Evolutionary conservation across 352 stramenopile species (phyloP).

Genomic region (Pythium dissimile): DNA sequence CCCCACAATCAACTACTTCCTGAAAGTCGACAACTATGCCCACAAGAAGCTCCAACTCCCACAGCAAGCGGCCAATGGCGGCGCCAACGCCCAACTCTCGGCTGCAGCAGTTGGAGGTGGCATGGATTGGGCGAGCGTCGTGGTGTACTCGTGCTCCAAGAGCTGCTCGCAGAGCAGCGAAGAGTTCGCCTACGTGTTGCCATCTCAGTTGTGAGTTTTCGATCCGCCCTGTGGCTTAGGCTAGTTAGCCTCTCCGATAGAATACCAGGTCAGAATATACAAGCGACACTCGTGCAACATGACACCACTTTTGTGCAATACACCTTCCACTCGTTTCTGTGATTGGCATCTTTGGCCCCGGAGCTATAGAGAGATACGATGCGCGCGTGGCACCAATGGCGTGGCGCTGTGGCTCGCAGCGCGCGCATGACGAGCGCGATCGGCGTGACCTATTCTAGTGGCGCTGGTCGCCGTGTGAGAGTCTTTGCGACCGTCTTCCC

Average conservation of each 20-base stretch:
- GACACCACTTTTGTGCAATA: background rate
- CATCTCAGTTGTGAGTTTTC: conserved; percentile 13
- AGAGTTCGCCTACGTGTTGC: conserved; percentile 70
- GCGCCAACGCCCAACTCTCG: background rate
- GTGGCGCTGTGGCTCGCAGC: background rate
- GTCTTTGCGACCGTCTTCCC: conserved; percentile 48
- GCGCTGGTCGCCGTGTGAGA: conserved; percentile 2
- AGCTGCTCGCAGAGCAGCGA: conserved; percentile 61
- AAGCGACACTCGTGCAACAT: conserved; percentile 9
- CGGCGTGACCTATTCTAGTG: background rate
- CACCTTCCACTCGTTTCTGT: conserved; percentile 21
- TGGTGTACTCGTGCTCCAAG: conserved; percentile 71
- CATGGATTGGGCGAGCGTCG: conserved; percentile 82
- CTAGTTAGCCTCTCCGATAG: too few species aligned
- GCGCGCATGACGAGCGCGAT: background rate
- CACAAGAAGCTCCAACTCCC: conserved; percentile 10
- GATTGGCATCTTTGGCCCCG: conserved; percentile 11
- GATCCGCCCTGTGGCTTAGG: too few species aligned
- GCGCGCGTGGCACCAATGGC: conserved; percentile 11
- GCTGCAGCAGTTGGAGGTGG: conserved; percentile 19
- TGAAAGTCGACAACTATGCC: conserved; percentile 75
- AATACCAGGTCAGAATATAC: conserved; percentile 4
- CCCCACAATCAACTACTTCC: conserved; percentile 84
- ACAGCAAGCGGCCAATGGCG: background rate
- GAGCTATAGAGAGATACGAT: background rate